Evolutionary conservation across 2,329 filamentous ascomycete species (phyloP), one percentile per base, ranked within the genome.

Genomic region (Talaromyces sp.): DNA sequence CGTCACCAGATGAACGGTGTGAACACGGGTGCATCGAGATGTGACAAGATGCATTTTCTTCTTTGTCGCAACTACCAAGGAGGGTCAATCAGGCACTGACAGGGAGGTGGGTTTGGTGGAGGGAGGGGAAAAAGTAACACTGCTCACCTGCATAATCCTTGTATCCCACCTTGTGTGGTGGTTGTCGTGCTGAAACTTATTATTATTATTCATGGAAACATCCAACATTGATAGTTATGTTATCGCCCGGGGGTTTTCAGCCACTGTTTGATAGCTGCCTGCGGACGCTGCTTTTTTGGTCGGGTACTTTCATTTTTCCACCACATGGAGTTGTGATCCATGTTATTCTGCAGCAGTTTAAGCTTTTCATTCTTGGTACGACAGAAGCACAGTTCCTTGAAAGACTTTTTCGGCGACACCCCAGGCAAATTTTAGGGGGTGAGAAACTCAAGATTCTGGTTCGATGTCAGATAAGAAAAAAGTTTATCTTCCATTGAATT

Each of bases 21-120:
- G 61, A n/a, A 78, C 74, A 50, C 81, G 79, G 14, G 71, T 71
- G 1, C 65, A 66, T 41, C 78, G 73, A 7, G 70, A 27, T 24
- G 14, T 29, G 13, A 17, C 11, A 52, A 21, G 4, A 52, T 26
- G 26, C 14, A 14, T 17, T 13, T 9, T 52, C 17, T 29, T 29
- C 29, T 52, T 52, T 4, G 24, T 29, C 27, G 17, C 17, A 27
- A 27, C 13, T 52, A 29, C 11, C 3, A 17, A 9, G 43, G 43
- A 46, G 43, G 9, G n/a, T 46, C 5, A 21, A 24, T 46, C 43
- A 21, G 43, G 19, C 43, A 21, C 43, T 46, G 43, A 35, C 13
- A 35, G 32, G 21, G 43, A 3, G 19, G 32, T 17, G 9, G 19
- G n/a, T n/a, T n/a, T 19, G 26, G 26, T 11, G 21, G 21, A 13